Evolutionary conservation across 176 grass and related monocot genomes (phyloP), one percentile per base, ranked within the genome.

Genomic region (Phoenix roebelenii): DNA sequence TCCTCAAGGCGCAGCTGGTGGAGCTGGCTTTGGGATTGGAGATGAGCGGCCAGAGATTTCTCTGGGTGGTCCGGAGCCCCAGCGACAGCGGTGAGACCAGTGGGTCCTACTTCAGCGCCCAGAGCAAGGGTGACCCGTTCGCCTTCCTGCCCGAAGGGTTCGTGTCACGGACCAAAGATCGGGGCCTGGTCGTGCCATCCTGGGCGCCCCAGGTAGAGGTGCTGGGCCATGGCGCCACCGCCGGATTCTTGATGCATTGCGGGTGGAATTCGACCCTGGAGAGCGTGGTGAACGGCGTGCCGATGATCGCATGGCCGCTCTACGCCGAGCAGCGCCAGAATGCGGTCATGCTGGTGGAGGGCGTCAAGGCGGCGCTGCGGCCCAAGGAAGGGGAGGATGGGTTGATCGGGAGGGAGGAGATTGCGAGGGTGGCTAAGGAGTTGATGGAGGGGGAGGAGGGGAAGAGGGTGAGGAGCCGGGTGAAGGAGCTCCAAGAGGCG

Each of bases 271-370:
- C 62, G 22, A 23, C 48, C 19, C 62, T 65, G 39, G 62, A 65
- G 62, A 65, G 62, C 62, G 5, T 65, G 9, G 15, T 24, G 4
- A 51, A 50, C 20, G 62, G 61, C 32, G 61, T 64, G 39, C 61
- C 61, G 10, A 50, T 64, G 35, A 64, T 64, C 61, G 61, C 61
- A 15, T 64, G 61, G 61, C 61, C 61, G 39, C 61, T 64, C 7
- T 64, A 51, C 35, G 44, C 61, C 0, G 61, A 64, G 61, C 61
- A 64, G 35, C 35, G 61, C 6, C 19, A 50, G 61, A 64, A 64
- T 18, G 61, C 44, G 19, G 61, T 50, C 12, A 23, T 50, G 32
- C 44, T 64, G 61, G 32, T 19, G 32, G 19, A 64, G 1, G 61
- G 50, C 4, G 35, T 18, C 0, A 49, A 17, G 35, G 61, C 50